These are phyloP conservation scores for Ceratocystis eucalypticola DNA, from an alignment of 2,329 filamentous ascomycete genomes.

Conservation along the genomic window DNA sequence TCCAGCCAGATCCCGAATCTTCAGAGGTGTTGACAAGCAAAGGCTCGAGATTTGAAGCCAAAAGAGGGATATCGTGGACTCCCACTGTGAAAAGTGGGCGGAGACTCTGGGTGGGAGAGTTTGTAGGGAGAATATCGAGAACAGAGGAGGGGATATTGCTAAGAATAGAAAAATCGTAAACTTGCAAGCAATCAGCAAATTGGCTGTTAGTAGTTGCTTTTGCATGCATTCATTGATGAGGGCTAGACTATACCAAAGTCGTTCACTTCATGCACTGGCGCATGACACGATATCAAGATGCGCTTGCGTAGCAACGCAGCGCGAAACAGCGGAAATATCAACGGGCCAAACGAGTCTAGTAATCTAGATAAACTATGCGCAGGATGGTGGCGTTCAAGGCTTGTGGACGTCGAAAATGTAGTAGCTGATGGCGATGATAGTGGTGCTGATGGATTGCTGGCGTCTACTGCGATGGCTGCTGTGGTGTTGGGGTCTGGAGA, in stretches of 20 bases:
- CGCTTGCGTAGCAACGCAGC: slow-evolving; percentile 76
- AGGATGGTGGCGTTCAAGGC: slow-evolving; percentile 49
- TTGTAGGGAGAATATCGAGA: slow-evolving; percentile 51
- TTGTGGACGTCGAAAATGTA: neutral
- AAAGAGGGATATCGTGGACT: slow-evolving; percentile 76
- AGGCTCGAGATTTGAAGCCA: slow-evolving; percentile 43
- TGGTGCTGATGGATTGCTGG: neutral
- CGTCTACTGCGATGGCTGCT: slow-evolving; percentile 25
- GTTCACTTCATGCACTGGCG: slow-evolving; percentile 73
- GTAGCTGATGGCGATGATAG: neutral
- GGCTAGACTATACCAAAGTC: slow-evolving; percentile 57
- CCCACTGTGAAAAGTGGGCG: slow-evolving; percentile 85
- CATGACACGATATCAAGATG: slow-evolving; percentile 72
- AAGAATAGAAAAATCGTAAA: slow-evolving; percentile 87
- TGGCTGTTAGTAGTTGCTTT: neutral
- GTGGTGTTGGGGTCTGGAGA: slow-evolving; percentile 36
- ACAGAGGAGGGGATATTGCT: slow-evolving; percentile 73
- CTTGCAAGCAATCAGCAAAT: slow-evolving; percentile 31
- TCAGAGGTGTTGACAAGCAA: slow-evolving; percentile 27
- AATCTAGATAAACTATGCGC: slow-evolving; percentile 68
- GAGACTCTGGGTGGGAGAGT: slow-evolving; percentile 50
- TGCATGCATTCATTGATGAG: neutral
- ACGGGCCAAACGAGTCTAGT: slow-evolving; percentile 71
- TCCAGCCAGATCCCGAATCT: slow-evolving; percentile 48
- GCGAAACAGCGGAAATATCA: slow-evolving; percentile 83